A percentile compares a stretch with the other conserved stretches of the same genome.
Evolutionary conservation across 2,329 filamentous ascomycete species (phyloP).

Genomic region (Penicillium palitans): DNA sequence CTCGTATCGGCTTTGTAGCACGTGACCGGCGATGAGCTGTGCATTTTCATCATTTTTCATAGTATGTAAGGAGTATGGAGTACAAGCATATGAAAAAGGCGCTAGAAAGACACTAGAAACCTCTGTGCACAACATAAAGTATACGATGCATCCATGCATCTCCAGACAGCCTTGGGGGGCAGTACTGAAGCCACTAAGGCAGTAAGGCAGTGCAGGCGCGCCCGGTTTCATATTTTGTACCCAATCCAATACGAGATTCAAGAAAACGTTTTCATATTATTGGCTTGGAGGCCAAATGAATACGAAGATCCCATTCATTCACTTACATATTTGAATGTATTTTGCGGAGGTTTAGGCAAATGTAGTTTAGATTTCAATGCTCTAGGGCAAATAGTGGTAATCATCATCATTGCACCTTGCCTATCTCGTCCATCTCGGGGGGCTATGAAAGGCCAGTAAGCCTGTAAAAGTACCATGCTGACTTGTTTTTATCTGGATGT

Average conservation of each 20-base stretch:
- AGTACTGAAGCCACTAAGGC: background rate
- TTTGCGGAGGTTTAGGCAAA: background rate
- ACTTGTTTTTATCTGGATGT: background rate
- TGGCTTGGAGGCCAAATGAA: background rate
- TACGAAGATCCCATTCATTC: background rate
- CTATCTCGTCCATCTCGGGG: background rate
- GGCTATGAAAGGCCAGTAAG: background rate
- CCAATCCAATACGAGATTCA: background rate
- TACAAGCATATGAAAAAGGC: background rate
- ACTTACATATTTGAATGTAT: background rate
- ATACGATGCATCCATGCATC: background rate
- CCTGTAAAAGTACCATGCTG: background rate
- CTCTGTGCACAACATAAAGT: background rate
- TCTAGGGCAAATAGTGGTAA: background rate
- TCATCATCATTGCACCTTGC: background rate
- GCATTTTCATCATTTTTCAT: background rate
- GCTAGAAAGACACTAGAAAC: background rate
- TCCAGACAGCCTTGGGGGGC: background rate
- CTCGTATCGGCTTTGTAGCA: background rate
- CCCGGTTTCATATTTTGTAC: background rate
- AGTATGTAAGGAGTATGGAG: background rate
- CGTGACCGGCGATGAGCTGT: background rate
- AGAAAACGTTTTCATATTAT: background rate
- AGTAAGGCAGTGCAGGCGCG: conserved; percentile 8
- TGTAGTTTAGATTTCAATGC: background rate